Evolutionary conservation across 176 grass and related monocot genomes (phyloP).

Genomic region (Triticum timopheevii): DNA sequence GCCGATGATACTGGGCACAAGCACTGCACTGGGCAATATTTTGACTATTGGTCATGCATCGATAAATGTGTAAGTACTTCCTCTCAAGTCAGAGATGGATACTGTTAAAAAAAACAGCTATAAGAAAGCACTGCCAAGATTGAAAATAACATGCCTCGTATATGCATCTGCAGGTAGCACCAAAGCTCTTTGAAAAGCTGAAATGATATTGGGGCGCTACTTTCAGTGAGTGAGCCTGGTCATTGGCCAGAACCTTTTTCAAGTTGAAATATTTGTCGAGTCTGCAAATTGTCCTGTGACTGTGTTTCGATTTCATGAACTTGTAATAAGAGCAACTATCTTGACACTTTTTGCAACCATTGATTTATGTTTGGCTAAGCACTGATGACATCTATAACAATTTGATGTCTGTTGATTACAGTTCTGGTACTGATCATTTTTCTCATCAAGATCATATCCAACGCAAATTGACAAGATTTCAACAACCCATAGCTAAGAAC

Average conservation of each 20-base stretch:
- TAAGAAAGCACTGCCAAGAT: not conserved
- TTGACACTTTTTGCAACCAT: not conserved
- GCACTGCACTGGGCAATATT: conserved; percentile 77
- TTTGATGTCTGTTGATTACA: not conserved
- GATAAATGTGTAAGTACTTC: conserved; percentile 62
- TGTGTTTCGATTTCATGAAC: not conserved
- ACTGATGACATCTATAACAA: not conserved
- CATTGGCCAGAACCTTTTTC: not conserved
- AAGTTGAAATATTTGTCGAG: not conserved
- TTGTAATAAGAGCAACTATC: conserved; percentile 26
- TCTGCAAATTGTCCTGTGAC: not conserved
- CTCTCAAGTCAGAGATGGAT: not conserved
- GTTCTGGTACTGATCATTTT: not conserved
- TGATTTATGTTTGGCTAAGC: not conserved
- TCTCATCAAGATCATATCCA: not conserved
- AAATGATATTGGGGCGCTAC: conserved; percentile 33
- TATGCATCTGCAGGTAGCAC: conserved; percentile 41
- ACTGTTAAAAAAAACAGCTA: not conserved
- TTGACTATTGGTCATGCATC: conserved; percentile 67
- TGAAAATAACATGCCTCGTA: not conserved
- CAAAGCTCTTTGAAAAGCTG: conserved; percentile 52
- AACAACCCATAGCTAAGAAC: not conserved
- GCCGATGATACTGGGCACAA: conserved; percentile 62
- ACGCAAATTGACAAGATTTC: not conserved
- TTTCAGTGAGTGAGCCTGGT: not conserved